Base-by-base conservation (phyloP, 805 yeast species). In the Candida maltosa region DNA sequence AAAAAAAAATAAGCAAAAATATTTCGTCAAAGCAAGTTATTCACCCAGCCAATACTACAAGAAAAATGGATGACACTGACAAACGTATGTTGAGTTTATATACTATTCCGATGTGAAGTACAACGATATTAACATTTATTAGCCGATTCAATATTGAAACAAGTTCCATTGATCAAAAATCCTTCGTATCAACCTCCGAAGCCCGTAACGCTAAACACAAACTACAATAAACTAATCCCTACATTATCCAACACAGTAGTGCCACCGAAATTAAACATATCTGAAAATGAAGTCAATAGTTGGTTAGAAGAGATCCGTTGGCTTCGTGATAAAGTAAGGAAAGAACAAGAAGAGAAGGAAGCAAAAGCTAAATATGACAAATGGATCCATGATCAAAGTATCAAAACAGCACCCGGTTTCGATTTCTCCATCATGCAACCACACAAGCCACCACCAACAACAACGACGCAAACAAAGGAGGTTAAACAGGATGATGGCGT, bases 141-240 rank as follows among this genome's bases (percentile, higher is more conserved):
- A 72, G 76, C 70, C 17, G 77, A 76, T 41, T 65, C 74, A 0
- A 41, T 71, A 10, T 58, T 77, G 5, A 60, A 70, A 23, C 78
- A 76, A 41, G 70, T 78, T 0, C 83, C 84, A 0, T 62, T 78
- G 26, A 69, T 75, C 11, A 60, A 70, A 25, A 75, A 78, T 38
- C 82, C 79, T 3, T 57, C 59, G 17, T 67, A 57, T 41, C 70
- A 65, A 37, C 75, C 79, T 1, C 83, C 84, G 12, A 72, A 66
- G 39, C 73, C 82, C 1, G 67, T 78, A 10, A 68, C 76, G 5
- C 58, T 78, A 24, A 75, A 79, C 24, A 54, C 67, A 21, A 70
- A 70, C 42, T 79, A 72, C 51, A 58, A 54, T 12, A 61, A 61
- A 39, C 44, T 67, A 16, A 46, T 66, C 16, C 63, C 70, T 4